Evolutionary conservation across 306 rosid species (phyloP), one percentile per base, ranked within the genome.

Genomic region (Rosa chinensis): DNA sequence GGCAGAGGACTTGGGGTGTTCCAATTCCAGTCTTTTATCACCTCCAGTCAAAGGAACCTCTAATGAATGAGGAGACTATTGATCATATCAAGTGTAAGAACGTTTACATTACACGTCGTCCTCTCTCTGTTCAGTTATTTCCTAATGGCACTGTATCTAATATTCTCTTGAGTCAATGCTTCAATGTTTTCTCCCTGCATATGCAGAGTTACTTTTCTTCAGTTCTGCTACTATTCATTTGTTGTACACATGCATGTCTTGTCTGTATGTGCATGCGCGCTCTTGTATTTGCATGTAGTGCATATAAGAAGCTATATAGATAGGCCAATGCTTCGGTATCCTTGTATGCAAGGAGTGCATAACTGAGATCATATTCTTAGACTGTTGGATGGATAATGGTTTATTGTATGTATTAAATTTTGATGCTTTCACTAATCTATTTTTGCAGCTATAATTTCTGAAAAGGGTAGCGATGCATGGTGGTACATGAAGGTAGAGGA

Each of bases 391-490:
- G 74, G 63, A 10, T 56, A 52, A 79, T 49, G 23, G 67, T 53
- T 75, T 62, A 48, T 43, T 37, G 69, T 23, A 76, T 76, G 68
- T 63, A 68, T 48, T 1, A 10, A 47, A 49, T 9, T 45, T 75
- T 72, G 32, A 25, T 58, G 75, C 61, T 71, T 78, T 45, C 66
- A 78, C 77, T 82, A 71, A 40, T 80, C 82, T 84, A 64, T 78
- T 55, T 53, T 82, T 77, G 80, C 92, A 96, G 98, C 93, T 78
- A 90, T 96, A 85, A 83, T 96, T 79, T 87, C 98, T 58, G 87
- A 88, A 80, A 96, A 89, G 92, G 99, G 99, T 76, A 91, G 99
- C 84, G 99, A 96, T 86, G 99, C 98, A 52, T 96, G 99, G 99
- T 96, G 99, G 98, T 90, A 90, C 89, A 90, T 96, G 98, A 88